Evolutionary conservation across 2,329 filamentous ascomycete genomes (phyloP), one percentile per base, ranked within the genome.

Genomic region (Aureobasidium uvarum): DNA sequence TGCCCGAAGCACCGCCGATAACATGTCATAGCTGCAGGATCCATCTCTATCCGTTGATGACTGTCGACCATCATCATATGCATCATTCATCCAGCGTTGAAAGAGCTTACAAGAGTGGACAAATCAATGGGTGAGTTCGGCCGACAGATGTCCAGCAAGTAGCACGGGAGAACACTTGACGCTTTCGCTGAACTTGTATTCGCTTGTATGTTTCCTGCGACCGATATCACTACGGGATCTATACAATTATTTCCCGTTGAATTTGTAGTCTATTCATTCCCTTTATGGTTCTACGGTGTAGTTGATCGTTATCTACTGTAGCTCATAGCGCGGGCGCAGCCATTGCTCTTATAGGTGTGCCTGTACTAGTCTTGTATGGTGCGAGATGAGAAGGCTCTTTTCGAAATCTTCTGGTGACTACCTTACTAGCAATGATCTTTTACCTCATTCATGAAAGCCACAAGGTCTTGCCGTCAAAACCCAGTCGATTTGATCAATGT

Each of bases 271-370:
- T 25, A 25, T 25, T 25, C 25, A 25, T 25, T 31, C 28, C 1
- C 6, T 31, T 7, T 31, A 31, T 56, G 54, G 54, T 56, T 56
- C 54, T 56, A 36, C 43, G 38, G 54, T 56, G 38, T 56, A 56
- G 54, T 56, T 43, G 54, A 36, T 56, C 43, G 43, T 56, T 36
- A 56, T 38, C 43, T 43, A 31, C 54, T 56, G 54, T 56, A 43
- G 43, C 54, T 43, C 54, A 56, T 23, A 56, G 54, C 54, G 38
- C 38, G 36, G 38, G 54, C 54, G 54, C 38, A 56, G 43, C 43
- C 54, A 56, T 56, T 43, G 20, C 28, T 56, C 43, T 56, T 56
- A 23, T 6, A 11, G 1, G 7, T 45, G 41, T 11, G 4, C 36
- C n/a, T 45, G 18, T 4, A 45, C 25, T 11, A 8, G 7, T 10